A percentile compares a stretch with the other conserved stretches of the same genome.
Conservation (phyloP, 2,329 filamentous ascomycete genomes). For the Coniochaeta hoffmannii region DNA sequence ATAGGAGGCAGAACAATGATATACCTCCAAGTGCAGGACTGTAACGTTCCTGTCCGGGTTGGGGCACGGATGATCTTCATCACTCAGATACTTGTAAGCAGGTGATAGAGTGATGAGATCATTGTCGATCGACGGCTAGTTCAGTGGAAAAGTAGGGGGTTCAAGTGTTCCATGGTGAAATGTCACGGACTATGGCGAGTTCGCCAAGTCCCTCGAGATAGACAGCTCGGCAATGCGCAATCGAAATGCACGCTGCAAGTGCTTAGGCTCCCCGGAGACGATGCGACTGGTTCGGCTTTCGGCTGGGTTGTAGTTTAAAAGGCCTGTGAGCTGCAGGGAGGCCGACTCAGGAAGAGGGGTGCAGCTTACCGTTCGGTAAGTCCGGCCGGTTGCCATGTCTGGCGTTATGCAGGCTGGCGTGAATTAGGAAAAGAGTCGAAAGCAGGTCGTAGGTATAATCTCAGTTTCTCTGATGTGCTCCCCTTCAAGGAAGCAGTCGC, state of each 20-base stretch:
- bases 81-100: background rate
- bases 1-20: background rate
- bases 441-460: too few species aligned
- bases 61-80: background rate
- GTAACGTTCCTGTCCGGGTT: background rate
- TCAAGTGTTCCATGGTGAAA: background rate
- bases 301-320: background rate
- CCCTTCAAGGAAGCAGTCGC: background rate
- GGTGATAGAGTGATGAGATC: background rate
- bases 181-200: too few species aligned
- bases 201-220: too few species aligned
- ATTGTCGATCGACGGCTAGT: background rate
- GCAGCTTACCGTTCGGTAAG: background rate
- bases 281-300: slow-evolving; percentile 5
- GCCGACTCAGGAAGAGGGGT: background rate
- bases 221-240: background rate
- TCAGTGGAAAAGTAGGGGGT: background rate
- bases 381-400: background rate
- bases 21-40: background rate
- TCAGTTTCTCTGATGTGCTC: too few species aligned
- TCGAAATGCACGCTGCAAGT: background rate
- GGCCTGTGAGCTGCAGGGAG: background rate
- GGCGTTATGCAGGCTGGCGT: background rate
- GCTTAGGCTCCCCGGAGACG: background rate
- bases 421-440: background rate